A percentile compares a stretch with the other conserved stretches of the same genome.
Conservation (phyloP, 1,284 basidiomycete genomes). For the Irpex rosettiformis region DNA sequence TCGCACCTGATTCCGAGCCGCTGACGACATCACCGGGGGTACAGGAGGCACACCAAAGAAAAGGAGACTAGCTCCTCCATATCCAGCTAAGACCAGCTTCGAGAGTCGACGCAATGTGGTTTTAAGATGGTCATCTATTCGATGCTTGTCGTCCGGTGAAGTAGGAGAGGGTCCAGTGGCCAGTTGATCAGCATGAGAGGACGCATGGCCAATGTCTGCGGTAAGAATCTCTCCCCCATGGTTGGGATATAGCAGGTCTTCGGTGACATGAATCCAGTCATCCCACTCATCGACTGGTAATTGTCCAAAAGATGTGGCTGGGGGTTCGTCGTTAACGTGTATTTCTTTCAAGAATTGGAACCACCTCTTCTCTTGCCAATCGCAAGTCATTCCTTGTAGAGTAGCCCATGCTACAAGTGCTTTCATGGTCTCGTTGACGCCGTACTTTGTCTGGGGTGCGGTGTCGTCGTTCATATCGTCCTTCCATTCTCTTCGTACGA, state of each 20-base stretch:
- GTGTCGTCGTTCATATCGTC: slow-evolving; percentile 47
- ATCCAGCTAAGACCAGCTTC: slow-evolving; percentile 76
- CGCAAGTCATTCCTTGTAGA: slow-evolving; percentile 72
- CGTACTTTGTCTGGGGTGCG: slow-evolving; percentile 58
- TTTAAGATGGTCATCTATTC: slow-evolving; percentile 52
- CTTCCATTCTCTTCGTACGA: slow-evolving; percentile 69
- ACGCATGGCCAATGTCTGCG: slow-evolving; percentile 66
- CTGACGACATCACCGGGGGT: slow-evolving; percentile 27
- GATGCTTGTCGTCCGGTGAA: slow-evolving; percentile 11
- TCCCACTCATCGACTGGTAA: background rate
- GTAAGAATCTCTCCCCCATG: slow-evolving; percentile 64
- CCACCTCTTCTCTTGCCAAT: slow-evolving; percentile 72
- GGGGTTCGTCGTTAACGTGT: slow-evolving; percentile 45
- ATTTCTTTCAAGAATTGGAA: slow-evolving; percentile 63
- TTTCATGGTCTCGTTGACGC: slow-evolving; percentile 58
- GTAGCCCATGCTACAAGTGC: slow-evolving; percentile 76
- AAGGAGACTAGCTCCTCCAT: slow-evolving; percentile 72
- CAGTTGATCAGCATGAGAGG: slow-evolving; percentile 24
- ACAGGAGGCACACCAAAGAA: slow-evolving; percentile 69
- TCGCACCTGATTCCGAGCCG: slow-evolving; percentile 18
- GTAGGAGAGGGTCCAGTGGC: background rate
- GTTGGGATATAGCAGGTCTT: slow-evolving; percentile 62
- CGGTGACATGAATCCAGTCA: slow-evolving; percentile 55
- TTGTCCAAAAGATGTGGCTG: background rate
- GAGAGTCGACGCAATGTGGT: slow-evolving; percentile 67